Conservation (phyloP, 495 filamentous ascomycete genomes). For the Choiromyces venosus region DNA sequence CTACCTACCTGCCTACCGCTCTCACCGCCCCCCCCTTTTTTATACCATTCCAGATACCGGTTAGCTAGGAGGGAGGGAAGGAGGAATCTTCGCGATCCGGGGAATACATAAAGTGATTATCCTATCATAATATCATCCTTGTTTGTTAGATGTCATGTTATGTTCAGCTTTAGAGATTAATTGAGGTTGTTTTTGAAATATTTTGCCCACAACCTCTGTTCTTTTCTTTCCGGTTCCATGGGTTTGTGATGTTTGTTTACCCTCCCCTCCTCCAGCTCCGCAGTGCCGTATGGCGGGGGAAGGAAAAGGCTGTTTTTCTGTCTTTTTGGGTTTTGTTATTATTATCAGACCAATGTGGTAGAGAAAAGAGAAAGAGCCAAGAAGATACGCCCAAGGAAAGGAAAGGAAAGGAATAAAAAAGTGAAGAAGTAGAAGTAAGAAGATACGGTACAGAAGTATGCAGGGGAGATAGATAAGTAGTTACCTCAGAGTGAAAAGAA, state of each 20-base stretch:
- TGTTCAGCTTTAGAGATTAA: background rate
- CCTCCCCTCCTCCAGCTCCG: no score
- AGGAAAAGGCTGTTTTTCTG: background rate
- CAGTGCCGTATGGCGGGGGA: background rate
- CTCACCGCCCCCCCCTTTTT: background rate
- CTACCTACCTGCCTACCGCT: no score
- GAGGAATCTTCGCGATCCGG: background rate
- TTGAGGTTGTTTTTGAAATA: background rate
- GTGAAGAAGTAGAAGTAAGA: background rate
- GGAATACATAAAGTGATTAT: background rate
- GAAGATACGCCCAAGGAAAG: background rate
- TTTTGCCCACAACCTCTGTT: background rate
- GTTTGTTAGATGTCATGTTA: no score
- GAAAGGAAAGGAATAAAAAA: no score
- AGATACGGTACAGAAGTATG: background rate
- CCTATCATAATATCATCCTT: background rate
- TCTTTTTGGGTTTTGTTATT: background rate
- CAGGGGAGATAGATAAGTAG: no score
- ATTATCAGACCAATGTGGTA: background rate
- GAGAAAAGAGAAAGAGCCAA: background rate
- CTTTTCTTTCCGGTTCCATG: background rate
- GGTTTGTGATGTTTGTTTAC: background rate
- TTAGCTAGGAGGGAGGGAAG: no score
- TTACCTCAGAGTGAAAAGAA: background rate
- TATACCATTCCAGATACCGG: no score